These are phyloP conservation scores for Aspergillus campestris DNA, from an alignment of 495 filamentous ascomycete genomes.

Conservation along the genomic window DNA sequence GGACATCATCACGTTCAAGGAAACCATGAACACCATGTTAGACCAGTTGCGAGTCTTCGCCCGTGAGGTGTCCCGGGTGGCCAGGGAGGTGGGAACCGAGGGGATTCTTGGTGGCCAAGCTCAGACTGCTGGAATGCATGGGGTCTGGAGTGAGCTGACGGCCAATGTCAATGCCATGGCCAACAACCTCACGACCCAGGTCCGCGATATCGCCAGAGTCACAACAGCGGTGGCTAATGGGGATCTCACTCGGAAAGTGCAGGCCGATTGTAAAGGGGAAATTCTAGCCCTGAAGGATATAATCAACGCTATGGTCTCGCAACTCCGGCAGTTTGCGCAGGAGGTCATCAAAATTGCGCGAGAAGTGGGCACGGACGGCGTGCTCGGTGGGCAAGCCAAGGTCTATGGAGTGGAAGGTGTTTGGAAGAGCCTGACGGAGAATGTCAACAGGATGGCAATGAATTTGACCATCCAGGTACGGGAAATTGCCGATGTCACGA, in stretches of 20 bases:
- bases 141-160: conserved; percentile 98
- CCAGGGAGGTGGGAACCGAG: conserved; percentile 97
- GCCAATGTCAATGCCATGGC: conserved; percentile 99
- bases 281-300: conserved; percentile 95
- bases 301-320: conserved; percentile 98
- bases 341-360: conserved; percentile 94
- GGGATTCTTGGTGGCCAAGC: conserved; percentile 93
- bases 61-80: conserved; percentile 92
- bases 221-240: conserved; percentile 95
- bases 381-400: conserved; percentile 91
- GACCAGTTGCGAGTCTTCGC: conserved; percentile 97
- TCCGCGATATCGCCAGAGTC: conserved; percentile 94
- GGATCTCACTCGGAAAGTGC: conserved; percentile 92
- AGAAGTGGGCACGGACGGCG: conserved; percentile 96
- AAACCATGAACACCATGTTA: conserved; percentile 96
- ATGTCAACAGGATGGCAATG: conserved; percentile 97
- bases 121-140: conserved; percentile 86
- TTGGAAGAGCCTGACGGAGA: conserved; percentile 97
- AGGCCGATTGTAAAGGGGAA: conserved; percentile 87
- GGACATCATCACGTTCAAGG: conserved; percentile 98
- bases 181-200: conserved; percentile 74
- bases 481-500: conserved; percentile 96
- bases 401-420: conserved; percentile 79
- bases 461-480: conserved; percentile 96
- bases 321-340: conserved; percentile 91